phyloP scores from a whole-genome alignment of 768 basidiomycete genomes.

The Termitomyces sp. region DNA sequence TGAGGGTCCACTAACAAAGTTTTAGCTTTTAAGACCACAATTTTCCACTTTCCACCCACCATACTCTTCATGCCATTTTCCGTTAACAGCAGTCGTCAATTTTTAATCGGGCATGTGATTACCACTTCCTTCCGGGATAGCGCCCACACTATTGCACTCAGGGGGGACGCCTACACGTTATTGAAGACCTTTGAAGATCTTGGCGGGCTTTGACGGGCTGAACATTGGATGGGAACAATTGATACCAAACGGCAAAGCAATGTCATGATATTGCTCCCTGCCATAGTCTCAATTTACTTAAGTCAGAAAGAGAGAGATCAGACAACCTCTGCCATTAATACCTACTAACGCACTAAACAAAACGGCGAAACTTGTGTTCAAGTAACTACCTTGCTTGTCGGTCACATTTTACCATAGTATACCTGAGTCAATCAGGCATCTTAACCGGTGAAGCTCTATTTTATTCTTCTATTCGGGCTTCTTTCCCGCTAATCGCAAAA shows the following conservation, averaged over 20 bases:
- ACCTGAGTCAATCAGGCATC: no score
- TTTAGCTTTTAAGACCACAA: not conserved
- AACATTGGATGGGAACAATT: not conserved
- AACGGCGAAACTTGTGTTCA: not conserved
- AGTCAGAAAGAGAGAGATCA: not conserved
- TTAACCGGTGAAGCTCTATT: not conserved
- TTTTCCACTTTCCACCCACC: not conserved
- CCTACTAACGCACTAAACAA: not conserved
- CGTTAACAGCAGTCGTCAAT: no score
- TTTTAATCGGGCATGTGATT: no score
- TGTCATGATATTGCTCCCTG: not conserved
- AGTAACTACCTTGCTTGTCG: not conserved
- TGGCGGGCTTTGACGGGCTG: not conserved
- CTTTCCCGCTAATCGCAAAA: not conserved
- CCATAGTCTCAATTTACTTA: not conserved
- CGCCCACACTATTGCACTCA: not conserved
- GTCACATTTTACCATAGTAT: not conserved
- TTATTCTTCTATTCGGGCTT: not conserved
- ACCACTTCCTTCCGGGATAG: no score
- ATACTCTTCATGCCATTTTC: no score
- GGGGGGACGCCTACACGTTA: not conserved
- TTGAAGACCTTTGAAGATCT: not conserved
- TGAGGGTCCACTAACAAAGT: not conserved
- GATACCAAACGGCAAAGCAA: not conserved
- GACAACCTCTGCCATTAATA: not conserved